phyloP scores from a whole-genome alignment of 169 alveolate genomes.

The Theileria orientalis region DNA sequence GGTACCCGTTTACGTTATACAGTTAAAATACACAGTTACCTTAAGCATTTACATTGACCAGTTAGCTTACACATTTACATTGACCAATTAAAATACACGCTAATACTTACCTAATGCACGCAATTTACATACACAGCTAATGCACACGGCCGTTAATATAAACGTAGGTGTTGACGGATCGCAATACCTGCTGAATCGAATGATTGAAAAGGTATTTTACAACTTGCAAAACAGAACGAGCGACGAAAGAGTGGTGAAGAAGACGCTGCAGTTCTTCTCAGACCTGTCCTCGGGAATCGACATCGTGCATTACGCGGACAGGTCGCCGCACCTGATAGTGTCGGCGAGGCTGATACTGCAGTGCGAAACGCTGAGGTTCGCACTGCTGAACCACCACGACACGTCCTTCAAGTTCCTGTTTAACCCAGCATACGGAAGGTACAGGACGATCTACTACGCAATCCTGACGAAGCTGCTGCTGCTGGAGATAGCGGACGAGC shows the following conservation, averaged over 20 bases:
- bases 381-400: constrained; percentile 71
- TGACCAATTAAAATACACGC: neutral
- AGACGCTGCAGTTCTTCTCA: constrained; percentile 84
- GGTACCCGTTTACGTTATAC: too few relatives aligned
- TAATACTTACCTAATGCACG: neutral
- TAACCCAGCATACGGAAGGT: constrained; percentile 77
- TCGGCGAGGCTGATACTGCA: constrained; percentile 88
- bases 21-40: too few relatives aligned
- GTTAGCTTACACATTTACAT: neutral
- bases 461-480: constrained; percentile 86
- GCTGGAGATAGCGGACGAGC: constrained; percentile 78
- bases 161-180: constrained; percentile 68
- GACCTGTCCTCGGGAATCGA: constrained; percentile 91
- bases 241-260: constrained; percentile 82
- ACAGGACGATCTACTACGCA: constrained; percentile 88
- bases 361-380: constrained; percentile 81
- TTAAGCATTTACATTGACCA: too few relatives aligned
- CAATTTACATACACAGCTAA: too few relatives aligned
- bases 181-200: constrained; percentile 56
- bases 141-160: too few relatives aligned
- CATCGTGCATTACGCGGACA: constrained; percentile 88
- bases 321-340: constrained; percentile 88
- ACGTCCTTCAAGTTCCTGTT: constrained; percentile 64
- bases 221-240: constrained; percentile 84
- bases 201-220: constrained; percentile 70